Conservation (phyloP, 371 early-diverging fungal species). For the Lichtheimia ramosa region DNA sequence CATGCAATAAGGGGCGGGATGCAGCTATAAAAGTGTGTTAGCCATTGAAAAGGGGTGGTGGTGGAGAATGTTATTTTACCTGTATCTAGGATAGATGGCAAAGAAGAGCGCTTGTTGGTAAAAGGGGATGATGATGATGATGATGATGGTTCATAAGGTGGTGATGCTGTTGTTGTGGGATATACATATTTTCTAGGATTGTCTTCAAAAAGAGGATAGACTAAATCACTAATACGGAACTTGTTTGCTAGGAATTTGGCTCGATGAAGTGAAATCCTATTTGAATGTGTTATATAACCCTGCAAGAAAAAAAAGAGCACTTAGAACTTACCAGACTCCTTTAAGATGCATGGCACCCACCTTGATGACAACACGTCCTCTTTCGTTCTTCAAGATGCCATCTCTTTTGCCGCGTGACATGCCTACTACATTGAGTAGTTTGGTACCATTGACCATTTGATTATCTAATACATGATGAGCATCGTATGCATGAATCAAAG, state of each 20-base stretch:
- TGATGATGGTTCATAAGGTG: too few species aligned
- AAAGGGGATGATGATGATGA: conserved; percentile 1
- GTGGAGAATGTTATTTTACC: too few species aligned
- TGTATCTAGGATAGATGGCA: conserved; percentile 4
- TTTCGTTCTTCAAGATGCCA: conserved; percentile 76
- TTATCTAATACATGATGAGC: conserved; percentile 41
- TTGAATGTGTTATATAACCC: conserved; percentile 16
- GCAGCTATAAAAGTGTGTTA: too few species aligned
- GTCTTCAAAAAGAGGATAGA: conserved; percentile 72
- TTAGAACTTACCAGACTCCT: conserved; percentile 69
- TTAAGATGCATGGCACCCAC: conserved; percentile 80
- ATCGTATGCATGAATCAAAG: not conserved
- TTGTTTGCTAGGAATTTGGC: conserved; percentile 61
- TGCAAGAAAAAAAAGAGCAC: conserved; percentile 23
- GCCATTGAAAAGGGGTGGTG: too few species aligned
- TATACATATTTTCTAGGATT: conserved; percentile 50
- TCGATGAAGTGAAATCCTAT: conserved; percentile 62
- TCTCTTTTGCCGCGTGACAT: conserved; percentile 83
- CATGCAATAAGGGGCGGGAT: too few species aligned
- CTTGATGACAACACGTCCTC: conserved; percentile 73
- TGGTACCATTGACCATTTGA: conserved; percentile 78
- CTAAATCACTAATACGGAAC: conserved; percentile 58
- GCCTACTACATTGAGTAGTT: conserved; percentile 73
- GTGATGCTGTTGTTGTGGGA: conserved; percentile 23
- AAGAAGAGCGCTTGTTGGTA: not conserved